phyloP scores from a whole-genome alignment of 202 grass and related monocot species.

The Zoysia matrella region DNA sequence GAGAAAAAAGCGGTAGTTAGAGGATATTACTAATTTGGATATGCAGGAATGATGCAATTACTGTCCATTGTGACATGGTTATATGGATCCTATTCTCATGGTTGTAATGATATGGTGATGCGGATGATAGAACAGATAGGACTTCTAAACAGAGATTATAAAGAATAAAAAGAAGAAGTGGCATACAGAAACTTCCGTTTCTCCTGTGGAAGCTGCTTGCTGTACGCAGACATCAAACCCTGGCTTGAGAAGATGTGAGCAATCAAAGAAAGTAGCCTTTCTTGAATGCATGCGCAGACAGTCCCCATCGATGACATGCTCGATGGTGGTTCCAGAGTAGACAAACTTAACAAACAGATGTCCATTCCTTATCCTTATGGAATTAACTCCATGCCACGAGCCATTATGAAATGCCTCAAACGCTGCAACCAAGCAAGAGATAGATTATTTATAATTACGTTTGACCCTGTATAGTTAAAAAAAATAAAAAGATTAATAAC shows the following conservation, averaged over 20 bases:
- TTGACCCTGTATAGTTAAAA: background rate
- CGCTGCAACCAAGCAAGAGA: slow-evolving; percentile 53
- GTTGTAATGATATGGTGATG: background rate
- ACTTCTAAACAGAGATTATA: slow-evolving; percentile 15
- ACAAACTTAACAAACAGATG: slow-evolving; percentile 51
- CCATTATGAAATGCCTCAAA: slow-evolving; percentile 78
- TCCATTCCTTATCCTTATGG: slow-evolving; percentile 68
- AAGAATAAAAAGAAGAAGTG: slow-evolving; percentile 17
- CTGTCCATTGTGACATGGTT: background rate
- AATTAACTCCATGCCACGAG: slow-evolving; percentile 75
- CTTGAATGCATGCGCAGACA: slow-evolving; percentile 68
- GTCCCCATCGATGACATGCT: slow-evolving; percentile 52
- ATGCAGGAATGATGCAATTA: background rate
- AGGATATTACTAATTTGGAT: slow-evolving; percentile 10
- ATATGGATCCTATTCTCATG: background rate
- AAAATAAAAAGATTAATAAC: background rate
- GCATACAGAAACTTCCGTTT: slow-evolving; percentile 52
- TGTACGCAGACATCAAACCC: slow-evolving; percentile 66
- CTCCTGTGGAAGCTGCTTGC: slow-evolving; percentile 44
- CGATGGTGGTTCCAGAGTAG: slow-evolving; percentile 30
- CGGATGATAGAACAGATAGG: slow-evolving; percentile 17
- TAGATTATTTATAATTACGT: background rate
- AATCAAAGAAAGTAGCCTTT: slow-evolving; percentile 67
- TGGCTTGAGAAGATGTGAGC: slow-evolving; percentile 65
- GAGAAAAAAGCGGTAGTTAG: slow-evolving; percentile 11